Conservation (phyloP, 352 stramenopile genomes). For the Blastocystis sp. region DNA sequence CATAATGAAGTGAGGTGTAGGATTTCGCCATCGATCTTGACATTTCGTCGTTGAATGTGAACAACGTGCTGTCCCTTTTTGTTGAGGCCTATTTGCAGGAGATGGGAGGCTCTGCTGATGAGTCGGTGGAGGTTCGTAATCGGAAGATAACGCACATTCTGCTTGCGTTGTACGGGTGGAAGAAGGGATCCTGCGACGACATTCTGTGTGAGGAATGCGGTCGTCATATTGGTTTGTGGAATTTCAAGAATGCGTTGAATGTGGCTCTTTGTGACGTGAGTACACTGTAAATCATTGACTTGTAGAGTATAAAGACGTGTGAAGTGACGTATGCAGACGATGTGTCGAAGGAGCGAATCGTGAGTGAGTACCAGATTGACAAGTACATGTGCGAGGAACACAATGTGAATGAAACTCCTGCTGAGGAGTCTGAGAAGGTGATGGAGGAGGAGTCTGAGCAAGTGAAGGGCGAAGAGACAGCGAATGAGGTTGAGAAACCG, state of each 20-base stretch:
- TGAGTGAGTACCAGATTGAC: neutral
- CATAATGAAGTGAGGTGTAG: neutral
- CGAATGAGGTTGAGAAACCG: neutral
- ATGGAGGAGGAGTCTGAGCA: neutral
- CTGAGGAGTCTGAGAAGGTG: neutral
- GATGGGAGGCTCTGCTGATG: conserved; percentile 34
- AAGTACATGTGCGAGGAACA: conserved; percentile 26
- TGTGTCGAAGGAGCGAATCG: conserved; percentile 20
- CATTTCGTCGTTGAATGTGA: conserved; percentile 2
- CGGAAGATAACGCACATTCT: conserved; percentile 51
- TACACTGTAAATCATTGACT: neutral
- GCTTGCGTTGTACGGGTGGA: conserved; percentile 45
- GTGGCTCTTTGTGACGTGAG: neutral
- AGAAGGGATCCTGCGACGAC: neutral
- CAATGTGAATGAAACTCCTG: neutral
- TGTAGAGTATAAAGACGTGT: neutral
- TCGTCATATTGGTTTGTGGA: conserved; percentile 37
- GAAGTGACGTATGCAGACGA: conserved; percentile 65
- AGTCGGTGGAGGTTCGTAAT: neutral
- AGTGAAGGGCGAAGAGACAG: neutral
- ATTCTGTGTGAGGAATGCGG: conserved; percentile 37
- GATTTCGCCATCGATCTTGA: conserved; percentile 40
- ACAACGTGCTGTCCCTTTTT: conserved; percentile 43
- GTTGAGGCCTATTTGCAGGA: conserved; percentile 66
- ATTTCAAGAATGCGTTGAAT: neutral